A percentile compares a stretch with the other conserved stretches of the same genome.
Evolutionary conservation across 2,329 filamentous ascomycete genomes (phyloP).

Genomic region (Diaporthe citri): DNA sequence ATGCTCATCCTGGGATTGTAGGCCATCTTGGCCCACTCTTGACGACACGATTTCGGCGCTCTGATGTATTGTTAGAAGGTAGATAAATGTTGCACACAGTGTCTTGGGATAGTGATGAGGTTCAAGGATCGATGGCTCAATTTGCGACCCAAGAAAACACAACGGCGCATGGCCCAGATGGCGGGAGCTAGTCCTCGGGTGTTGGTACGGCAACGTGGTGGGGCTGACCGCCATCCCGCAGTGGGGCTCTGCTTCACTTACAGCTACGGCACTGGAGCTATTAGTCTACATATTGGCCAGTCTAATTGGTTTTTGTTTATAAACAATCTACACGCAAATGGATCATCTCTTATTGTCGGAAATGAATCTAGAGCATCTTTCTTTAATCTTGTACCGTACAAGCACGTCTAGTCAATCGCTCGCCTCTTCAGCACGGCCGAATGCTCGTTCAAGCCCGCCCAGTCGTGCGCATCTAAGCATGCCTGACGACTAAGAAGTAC

Average conservation of each 20-base stretch:
- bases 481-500: slow-evolving; percentile 35
- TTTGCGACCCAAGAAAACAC: slow-evolving; percentile 31
- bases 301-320: background rate
- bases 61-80: background rate
- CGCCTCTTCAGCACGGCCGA: slow-evolving; percentile 27
- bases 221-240: background rate
- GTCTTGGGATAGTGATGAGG: background rate
- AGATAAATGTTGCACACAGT: background rate
- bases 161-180: slow-evolving; percentile 2
- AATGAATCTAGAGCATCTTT: background rate
- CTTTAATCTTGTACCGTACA: too few species aligned
- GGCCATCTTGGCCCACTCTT: slow-evolving; percentile 58
- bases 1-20: slow-evolving; percentile 74
- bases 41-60: background rate
- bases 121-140: background rate
- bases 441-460: slow-evolving; percentile 33
- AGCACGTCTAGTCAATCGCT: background rate
- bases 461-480: slow-evolving; percentile 37
- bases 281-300: background rate
- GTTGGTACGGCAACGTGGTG: slow-evolving; percentile 30
- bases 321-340: background rate
- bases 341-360: background rate
- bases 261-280: background rate
- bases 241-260: background rate
- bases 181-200: background rate